Conservation (phyloP, 495 filamentous ascomycete genomes). For the Aspergillus wentii region DNA sequence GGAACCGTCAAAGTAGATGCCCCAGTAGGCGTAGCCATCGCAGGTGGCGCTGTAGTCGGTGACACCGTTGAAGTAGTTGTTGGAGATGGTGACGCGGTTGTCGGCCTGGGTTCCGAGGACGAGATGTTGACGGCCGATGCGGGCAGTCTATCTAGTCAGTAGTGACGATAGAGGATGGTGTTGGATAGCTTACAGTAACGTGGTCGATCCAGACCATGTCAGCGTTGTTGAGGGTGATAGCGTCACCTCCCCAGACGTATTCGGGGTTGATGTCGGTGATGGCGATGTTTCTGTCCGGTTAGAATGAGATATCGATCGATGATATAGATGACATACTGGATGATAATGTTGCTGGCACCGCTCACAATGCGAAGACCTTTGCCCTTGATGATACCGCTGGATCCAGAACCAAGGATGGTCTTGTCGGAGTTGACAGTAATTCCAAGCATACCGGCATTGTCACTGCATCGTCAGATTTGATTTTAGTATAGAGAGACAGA, state of each 20-base stretch:
- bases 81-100: conserved; percentile 31
- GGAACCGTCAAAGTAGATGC: conserved; percentile 37
- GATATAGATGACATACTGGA: conserved; percentile 32
- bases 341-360: conserved; percentile 41
- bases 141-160: conserved; percentile 22
- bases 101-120: conserved; percentile 27
- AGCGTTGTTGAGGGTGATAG: conserved; percentile 12
- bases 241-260: conserved; percentile 23
- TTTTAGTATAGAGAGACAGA: no score
- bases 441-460: conserved; percentile 39
- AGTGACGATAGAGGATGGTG: neutral
- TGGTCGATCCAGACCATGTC: conserved; percentile 21
- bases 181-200: conserved; percentile 11
- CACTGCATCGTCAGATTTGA: no score
- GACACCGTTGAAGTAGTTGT: conserved; percentile 45
- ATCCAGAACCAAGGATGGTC: conserved; percentile 36
- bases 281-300: conserved; percentile 25
- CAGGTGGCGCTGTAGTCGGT: conserved; percentile 41
- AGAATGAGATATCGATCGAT: no score
- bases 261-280: conserved; percentile 29
- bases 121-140: conserved; percentile 40
- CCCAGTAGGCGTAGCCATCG: conserved; percentile 44
- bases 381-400: conserved; percentile 35
- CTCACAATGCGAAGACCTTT: conserved; percentile 41
- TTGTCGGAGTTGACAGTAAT: conserved; percentile 44